Evolutionary conservation across 257 asterid genomes (phyloP).

Genomic region (Penstemon newberryi): DNA sequence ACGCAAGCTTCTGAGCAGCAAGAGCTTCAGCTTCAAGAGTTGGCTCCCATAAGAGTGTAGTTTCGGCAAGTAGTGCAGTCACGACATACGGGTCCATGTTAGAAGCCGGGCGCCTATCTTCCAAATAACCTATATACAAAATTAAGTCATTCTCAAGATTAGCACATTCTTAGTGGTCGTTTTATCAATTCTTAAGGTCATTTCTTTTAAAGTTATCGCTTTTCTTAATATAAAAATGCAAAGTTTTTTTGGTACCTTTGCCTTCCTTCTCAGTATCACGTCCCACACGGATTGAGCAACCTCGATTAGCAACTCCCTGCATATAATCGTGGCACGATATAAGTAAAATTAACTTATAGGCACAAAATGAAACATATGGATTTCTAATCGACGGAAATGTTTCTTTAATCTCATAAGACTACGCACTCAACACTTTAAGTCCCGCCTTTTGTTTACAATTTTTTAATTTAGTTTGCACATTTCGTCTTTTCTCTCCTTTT

Average conservation of each 20-base stretch:
- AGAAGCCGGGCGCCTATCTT: slow-evolving; percentile 98
- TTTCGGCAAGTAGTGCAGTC: slow-evolving; percentile 84
- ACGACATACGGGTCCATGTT: slow-evolving; percentile 98
- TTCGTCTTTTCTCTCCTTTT: too few relatives aligned
- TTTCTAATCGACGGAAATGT: too few relatives aligned
- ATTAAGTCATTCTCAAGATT: slow-evolving; percentile 3
- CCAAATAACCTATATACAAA: slow-evolving; percentile 70
- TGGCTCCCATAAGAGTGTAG: slow-evolving; percentile 91
- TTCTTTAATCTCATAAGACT: too few relatives aligned
- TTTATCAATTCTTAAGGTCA: background rate
- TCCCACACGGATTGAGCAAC: slow-evolving; percentile 98
- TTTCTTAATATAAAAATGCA: background rate
- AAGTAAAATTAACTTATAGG: background rate
- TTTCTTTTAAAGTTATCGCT: background rate
- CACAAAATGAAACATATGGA: background rate
- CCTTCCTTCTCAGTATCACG: slow-evolving; percentile 95
- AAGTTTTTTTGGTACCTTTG: slow-evolving; percentile 54
- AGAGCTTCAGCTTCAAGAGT: slow-evolving; percentile 89
- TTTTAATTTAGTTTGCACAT: too few relatives aligned
- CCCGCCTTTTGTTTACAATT: too few relatives aligned
- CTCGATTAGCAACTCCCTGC: slow-evolving; percentile 99
- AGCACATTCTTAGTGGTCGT: background rate
- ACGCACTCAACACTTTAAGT: too few relatives aligned
- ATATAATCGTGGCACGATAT: background rate
- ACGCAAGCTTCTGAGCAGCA: slow-evolving; percentile 75